Evolutionary conservation across 345 rosid genomes (phyloP).

Genomic region (Punica granatum): DNA sequence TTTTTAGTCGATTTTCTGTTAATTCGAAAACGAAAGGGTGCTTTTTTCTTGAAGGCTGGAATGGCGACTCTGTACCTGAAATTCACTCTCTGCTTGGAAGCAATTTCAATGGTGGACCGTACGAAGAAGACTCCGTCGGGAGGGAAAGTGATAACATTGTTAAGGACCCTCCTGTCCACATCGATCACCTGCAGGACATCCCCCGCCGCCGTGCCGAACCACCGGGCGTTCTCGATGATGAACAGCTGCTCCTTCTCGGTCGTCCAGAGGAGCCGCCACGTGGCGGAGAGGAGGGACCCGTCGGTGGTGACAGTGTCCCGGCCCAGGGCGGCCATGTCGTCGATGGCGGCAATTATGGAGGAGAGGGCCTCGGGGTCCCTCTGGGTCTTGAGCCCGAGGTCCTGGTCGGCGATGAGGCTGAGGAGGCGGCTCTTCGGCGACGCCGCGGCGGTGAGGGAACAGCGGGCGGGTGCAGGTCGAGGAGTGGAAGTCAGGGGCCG

Average conservation of each 20-base stretch:
- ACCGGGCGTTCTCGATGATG: slow-evolving; percentile 71
- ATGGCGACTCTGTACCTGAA: neutral
- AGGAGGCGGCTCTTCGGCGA: slow-evolving; percentile 49
- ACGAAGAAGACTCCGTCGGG: slow-evolving; percentile 90
- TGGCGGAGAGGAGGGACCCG: slow-evolving; percentile 51
- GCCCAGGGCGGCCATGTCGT: slow-evolving; percentile 52
- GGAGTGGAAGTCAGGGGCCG: neutral
- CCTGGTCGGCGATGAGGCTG: slow-evolving; percentile 64
- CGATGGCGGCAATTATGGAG: slow-evolving; percentile 59
- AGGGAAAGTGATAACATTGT: slow-evolving; percentile 86
- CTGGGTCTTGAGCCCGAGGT: slow-evolving; percentile 79
- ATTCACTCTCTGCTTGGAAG: slow-evolving; percentile 56
- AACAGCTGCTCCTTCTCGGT: slow-evolving; percentile 94
- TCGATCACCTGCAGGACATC: slow-evolving; percentile 91
- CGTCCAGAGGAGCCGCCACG: slow-evolving; percentile 89
- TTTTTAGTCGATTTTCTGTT: no score
- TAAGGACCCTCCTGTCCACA: slow-evolving; percentile 44
- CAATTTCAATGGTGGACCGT: slow-evolving; percentile 55
- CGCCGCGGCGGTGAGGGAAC: slow-evolving; percentile 11
- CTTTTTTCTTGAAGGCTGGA: no score
- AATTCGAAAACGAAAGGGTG: no score
- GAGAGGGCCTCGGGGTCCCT: slow-evolving; percentile 44
- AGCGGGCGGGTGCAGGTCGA: slow-evolving; percentile 5
- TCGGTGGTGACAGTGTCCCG: slow-evolving; percentile 45
- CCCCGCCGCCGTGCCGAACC: slow-evolving; percentile 69